Base-by-base conservation (phyloP, 768 basidiomycete species). In the Mycena sanguinolenta region DNA sequence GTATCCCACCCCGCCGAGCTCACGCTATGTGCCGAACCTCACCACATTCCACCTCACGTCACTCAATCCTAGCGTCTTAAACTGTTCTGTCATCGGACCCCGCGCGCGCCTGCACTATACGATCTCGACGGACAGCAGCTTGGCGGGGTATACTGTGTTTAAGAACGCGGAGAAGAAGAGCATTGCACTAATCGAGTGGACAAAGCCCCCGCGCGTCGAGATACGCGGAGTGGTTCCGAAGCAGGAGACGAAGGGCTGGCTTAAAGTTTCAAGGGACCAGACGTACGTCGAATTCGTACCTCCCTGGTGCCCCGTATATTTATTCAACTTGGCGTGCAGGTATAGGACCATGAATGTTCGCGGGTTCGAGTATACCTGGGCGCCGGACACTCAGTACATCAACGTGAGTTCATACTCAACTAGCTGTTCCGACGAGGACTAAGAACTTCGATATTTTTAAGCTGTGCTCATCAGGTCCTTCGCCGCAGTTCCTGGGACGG, bases 131-230 rank as follows among this genome's bases (percentile, higher is more conserved):
- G 86, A 88, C 73, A 73, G 81, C 54, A 77, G 81, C 12, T 83
- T 84, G 74, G 86, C 87, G 9, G 87, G 85, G 4, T 87, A 87
- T 73, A 90, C 89, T 2, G 78, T 87, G 25, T 77, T 90, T 72
- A 88, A 87, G 75, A 84, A 87, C 67, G 64, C 77, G 8, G 81
- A 86, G 28, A 84, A 84, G 46, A 82, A 79, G 58, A 84, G 82
- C 44, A 75, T 89, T 34, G 89, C 87, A 2, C 82, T 91, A 70
- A 76, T 92, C 66, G 89, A 89, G 73, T 92, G 91, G 91, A 77
- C 85, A 79, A 28, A 23, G 46, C 82, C 80, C 52, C 84, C 86
- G 2, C 74, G 84, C 36, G 79, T 92, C 58, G 91, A 92, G 74
- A 82, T 89, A 39, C 87, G 85, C 25, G 84, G 85, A 9, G 71